Evolutionary conservation across 2,329 filamentous ascomycete genomes (phyloP).

Genomic region (Cryphonectria japonica): DNA sequence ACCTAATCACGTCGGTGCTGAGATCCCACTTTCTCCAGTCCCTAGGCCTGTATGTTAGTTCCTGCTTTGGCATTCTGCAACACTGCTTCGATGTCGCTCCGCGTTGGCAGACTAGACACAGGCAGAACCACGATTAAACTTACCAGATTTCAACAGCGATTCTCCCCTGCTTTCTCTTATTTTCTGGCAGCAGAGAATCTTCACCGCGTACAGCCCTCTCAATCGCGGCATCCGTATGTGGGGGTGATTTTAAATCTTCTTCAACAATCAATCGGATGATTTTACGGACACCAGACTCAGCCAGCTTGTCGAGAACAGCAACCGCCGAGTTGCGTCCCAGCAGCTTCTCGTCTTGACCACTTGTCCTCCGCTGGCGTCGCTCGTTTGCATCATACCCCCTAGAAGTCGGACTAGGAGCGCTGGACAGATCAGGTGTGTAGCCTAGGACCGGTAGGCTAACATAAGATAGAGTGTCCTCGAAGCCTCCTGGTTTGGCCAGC

Average conservation of each 20-base stretch:
- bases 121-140: not conserved
- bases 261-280: conserved; percentile 6
- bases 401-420: no score
- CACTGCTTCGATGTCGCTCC: not conserved
- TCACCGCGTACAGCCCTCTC: conserved; percentile 6
- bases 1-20: conserved; percentile 11
- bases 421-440: not conserved
- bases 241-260: not conserved
- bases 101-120: not conserved
- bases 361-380: not conserved
- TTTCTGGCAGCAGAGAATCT: not conserved
- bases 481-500: conserved; percentile 3
- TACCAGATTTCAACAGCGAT: conserved; percentile 11
- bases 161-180: not conserved
- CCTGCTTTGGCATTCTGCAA: not conserved
- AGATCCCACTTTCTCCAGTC: conserved; percentile 18
- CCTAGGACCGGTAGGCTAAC: not conserved
- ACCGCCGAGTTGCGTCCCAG: conserved; percentile 1
- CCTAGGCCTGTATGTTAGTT: not conserved
- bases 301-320: conserved; percentile 10
- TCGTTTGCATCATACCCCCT: not conserved
- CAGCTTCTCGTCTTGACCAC: not conserved
- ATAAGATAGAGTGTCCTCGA: conserved; percentile 12
- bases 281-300: conserved; percentile 2
- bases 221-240: conserved; percentile 12